Evolutionary conservation across 352 stramenopile species (phyloP), one percentile per base, ranked within the genome.

Genomic region (Phytophthora brassicae): DNA sequence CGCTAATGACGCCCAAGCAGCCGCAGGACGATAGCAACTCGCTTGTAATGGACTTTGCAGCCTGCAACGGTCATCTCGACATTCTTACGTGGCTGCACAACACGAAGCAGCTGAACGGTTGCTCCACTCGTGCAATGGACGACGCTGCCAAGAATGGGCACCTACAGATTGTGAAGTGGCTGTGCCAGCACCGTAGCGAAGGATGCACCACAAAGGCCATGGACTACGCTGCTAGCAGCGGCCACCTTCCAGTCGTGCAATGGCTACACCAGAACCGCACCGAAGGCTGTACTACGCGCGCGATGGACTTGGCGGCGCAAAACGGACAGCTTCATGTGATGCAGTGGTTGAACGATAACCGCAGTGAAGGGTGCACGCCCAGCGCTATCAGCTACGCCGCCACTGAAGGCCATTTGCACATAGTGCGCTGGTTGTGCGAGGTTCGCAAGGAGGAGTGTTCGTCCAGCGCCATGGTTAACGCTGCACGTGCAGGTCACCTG

Each of bases 1-100:
- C 81, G 36, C 63, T 84, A 11, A 56, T 65, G 17, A 36, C 66
- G 13, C 55, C 59, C 35, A 63, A 52, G 58, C 62, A 66, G 24
- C 56, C 35, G 42, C 56, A 72, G 16, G 31, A 69, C 11, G 68
- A 72, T 31, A 59, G 17, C 19, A 72, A 69, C 53, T 76, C 73
- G 72, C 70, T 89, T 14, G 78, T 88, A 26, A 89, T 91, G 79
- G 82, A 89, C 52, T 91, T 89, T 52, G 82, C 82, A 16, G 79
- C 79, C 9, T 60, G 70, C 59, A 87, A 85, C 46, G 82, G 79
- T 26, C 77, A 91, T 53, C 38, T 90, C 16, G 81, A 89, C 64
- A 90, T 90, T 57, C 76, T 85, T 50, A 74, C 53, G 56, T 85
- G 74, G 73, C 63, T 85, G 28, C 70, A 85, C 60, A 70, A 66